Evolutionary conservation across 495 filamentous ascomycete genomes (phyloP).

Genomic region (Trichoderma virens): DNA sequence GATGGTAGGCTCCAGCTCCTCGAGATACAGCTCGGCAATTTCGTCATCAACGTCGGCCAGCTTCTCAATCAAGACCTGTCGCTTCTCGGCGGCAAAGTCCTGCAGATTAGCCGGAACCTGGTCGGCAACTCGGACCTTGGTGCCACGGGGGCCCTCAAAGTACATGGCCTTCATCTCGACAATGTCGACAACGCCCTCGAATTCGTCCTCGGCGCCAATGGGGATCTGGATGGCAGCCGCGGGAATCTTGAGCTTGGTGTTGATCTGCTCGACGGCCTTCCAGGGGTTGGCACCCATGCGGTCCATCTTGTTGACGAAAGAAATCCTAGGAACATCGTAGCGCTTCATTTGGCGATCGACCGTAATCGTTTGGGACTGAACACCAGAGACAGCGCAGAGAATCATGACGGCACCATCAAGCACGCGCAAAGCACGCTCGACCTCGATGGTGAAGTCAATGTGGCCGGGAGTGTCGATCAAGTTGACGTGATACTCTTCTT

Average conservation of each 20-base stretch:
- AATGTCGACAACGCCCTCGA: constrained; percentile 90
- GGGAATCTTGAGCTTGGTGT: constrained; percentile 82
- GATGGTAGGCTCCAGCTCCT: constrained; percentile 66
- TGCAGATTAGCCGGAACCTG: constrained; percentile 73
- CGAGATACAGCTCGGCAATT: constrained; percentile 93
- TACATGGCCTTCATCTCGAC: constrained; percentile 89
- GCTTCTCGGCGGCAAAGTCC: constrained; percentile 66
- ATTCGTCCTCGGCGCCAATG: constrained; percentile 86
- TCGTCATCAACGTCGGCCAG: constrained; percentile 97
- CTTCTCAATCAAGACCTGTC: constrained; percentile 82
- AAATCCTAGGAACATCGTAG: constrained; percentile 92
- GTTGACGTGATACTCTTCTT: constrained; percentile 94
- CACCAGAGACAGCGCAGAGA: constrained; percentile 92
- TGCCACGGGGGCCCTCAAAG: constrained; percentile 75
- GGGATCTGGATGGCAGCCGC: constrained; percentile 94
- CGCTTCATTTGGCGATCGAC: constrained; percentile 98
- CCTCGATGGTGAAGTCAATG: constrained; percentile 99
- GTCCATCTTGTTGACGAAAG: constrained; percentile 99
- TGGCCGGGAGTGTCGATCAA: constrained; percentile 98
- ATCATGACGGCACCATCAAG: constrained; percentile 98
- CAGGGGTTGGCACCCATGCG: constrained; percentile 98
- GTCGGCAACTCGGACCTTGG: constrained; percentile 60
- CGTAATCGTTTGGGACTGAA: constrained; percentile 96
- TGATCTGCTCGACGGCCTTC: constrained; percentile 96
- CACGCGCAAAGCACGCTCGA: constrained; percentile 91